phyloP scores from a whole-genome alignment of 192 early-diverging fungal genomes.

The Mortierella alpina region DNA sequence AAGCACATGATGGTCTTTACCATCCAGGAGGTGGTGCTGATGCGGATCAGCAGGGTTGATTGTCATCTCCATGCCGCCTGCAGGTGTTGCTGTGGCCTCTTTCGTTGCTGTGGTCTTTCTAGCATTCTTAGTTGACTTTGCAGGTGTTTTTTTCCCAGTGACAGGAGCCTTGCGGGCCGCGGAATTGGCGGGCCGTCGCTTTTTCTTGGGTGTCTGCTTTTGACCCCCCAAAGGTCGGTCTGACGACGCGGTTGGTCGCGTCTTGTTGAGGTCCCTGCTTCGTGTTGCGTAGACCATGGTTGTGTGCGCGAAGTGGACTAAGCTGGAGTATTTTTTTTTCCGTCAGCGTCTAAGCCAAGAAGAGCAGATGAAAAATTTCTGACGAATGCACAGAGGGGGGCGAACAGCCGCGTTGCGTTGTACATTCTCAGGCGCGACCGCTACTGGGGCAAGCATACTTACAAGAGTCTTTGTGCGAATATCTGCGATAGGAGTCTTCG shows the following conservation, averaged over 20 bases:
- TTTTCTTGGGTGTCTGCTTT: neutral
- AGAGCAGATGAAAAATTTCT: no score
- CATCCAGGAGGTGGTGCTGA: conserved; percentile 1
- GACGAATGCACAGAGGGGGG: no score
- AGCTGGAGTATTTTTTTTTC: neutral
- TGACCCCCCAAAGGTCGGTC: neutral
- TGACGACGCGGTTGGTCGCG: neutral
- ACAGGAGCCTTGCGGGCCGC: neutral
- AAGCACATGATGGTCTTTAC: conserved; percentile 10
- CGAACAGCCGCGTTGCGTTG: neutral
- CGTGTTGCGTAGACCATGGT: conserved; percentile 12
- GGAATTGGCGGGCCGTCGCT: neutral
- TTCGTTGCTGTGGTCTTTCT: neutral
- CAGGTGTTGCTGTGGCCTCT: neutral
- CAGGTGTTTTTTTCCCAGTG: neutral
- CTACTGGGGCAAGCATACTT: neutral
- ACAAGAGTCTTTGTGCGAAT: neutral
- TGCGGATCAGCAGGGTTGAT: neutral
- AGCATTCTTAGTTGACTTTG: neutral
- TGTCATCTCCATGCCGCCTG: neutral
- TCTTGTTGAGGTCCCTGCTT: neutral
- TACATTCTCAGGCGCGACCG: neutral
- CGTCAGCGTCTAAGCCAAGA: no score
- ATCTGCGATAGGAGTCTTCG: neutral
- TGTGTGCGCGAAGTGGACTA: neutral